phyloP scores from a whole-genome alignment of 129 eudicot genomes.

The Artemisia tridentata region DNA sequence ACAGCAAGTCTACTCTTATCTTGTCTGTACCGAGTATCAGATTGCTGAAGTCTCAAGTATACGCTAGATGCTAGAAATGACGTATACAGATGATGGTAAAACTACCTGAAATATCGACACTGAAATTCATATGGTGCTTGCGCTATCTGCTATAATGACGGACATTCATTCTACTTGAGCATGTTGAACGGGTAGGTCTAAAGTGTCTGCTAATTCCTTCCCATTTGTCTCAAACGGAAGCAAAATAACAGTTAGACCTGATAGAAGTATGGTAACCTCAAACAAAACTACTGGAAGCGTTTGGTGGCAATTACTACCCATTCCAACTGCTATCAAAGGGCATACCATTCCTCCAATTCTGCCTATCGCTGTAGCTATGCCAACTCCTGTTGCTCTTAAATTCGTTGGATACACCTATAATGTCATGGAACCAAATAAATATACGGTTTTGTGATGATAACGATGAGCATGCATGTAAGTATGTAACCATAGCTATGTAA shows the following conservation, averaged over 20 bases:
- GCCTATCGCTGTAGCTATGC: slow-evolving; percentile 62
- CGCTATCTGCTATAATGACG: not conserved
- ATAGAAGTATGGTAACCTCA: slow-evolving; percentile 41
- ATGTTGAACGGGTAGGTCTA: slow-evolving; percentile 21
- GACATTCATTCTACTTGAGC: slow-evolving; percentile 12
- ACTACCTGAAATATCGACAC: too few relatives aligned
- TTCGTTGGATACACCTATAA: slow-evolving; percentile 69
- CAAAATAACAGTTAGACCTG: slow-evolving; percentile 40
- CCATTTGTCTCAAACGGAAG: slow-evolving; percentile 72
- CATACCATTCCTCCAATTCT: slow-evolving; percentile 77
- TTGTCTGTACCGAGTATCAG: too few relatives aligned
- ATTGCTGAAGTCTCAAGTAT: too few relatives aligned
- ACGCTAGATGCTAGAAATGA: too few relatives aligned
- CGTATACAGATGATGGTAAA: not conserved
- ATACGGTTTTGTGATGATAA: too few relatives aligned
- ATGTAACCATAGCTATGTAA: not conserved
- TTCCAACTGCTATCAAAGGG: slow-evolving; percentile 66
- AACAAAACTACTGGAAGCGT: slow-evolving; percentile 51
- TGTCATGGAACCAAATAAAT: not conserved
- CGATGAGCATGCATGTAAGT: not conserved
- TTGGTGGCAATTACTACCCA: slow-evolving; percentile 58
- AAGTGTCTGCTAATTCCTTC: slow-evolving; percentile 38
- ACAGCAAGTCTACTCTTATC: not conserved
- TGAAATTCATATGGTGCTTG: too few relatives aligned
- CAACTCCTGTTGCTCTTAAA: slow-evolving; percentile 64